A percentile compares a stretch with the other conserved stretches of the same genome.
Evolutionary conservation across 495 filamentous ascomycete genomes (phyloP).

Genomic region (Lasiosphaeria ovina): DNA sequence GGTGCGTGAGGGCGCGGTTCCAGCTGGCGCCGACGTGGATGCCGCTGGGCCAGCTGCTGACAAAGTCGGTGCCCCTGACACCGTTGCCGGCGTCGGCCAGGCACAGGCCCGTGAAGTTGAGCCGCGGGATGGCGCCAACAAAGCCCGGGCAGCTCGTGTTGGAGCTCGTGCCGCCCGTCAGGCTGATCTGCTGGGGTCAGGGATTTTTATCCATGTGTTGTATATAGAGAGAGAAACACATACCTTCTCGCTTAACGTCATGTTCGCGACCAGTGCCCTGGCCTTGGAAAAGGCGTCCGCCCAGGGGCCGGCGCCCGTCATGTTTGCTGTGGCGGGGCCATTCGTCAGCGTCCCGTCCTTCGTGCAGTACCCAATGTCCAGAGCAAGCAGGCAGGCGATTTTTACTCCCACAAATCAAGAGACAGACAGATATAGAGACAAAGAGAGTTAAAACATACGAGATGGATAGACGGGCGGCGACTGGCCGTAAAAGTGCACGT

Average conservation of each 20-base stretch:
- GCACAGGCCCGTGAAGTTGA: constrained; percentile 62
- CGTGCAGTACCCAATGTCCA: no score
- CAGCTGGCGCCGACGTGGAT: constrained; percentile 59
- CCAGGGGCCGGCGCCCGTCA: constrained; percentile 44
- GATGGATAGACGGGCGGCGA: constrained; percentile 59
- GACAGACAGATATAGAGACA: not conserved
- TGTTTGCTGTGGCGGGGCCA: constrained; percentile 49
- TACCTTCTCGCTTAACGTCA: constrained; percentile 63
- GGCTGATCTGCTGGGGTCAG: constrained; percentile 33
- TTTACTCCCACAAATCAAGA: not conserved
- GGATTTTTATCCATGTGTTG: no score
- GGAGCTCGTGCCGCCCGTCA: constrained; percentile 48
- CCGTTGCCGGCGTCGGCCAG: constrained; percentile 64
- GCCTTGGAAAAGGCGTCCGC: constrained; percentile 52
- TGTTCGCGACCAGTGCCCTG: constrained; percentile 49
- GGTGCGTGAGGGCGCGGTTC: constrained; percentile 52
- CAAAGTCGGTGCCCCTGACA: constrained; percentile 58
- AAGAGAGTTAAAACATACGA: constrained; percentile 32
- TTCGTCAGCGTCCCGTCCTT: no score
- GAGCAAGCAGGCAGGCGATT: no score
- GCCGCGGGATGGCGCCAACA: constrained; percentile 49
- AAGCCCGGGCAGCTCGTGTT: constrained; percentile 54
- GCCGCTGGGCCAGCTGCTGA: constrained; percentile 55
- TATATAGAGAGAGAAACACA: constrained; percentile 37
- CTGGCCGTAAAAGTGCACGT: constrained; percentile 54